A percentile compares a stretch with the other conserved stretches of the same genome.
Evolutionary conservation across 148 eudicot species (phyloP).

Genomic region (Pharnaceum exiguum): DNA sequence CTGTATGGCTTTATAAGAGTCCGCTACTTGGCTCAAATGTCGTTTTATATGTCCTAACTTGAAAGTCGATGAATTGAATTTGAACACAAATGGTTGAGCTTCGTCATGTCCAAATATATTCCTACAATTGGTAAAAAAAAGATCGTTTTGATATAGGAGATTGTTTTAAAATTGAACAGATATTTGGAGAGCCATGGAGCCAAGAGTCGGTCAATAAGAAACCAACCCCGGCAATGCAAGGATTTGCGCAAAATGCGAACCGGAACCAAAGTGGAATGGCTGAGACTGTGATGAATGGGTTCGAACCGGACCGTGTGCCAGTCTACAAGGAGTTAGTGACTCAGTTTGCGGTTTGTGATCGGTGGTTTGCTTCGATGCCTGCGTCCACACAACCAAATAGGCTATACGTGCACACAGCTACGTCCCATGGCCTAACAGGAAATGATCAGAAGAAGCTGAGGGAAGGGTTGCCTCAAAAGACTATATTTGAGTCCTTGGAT

Average conservation of each 20-base stretch:
- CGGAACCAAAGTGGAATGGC: slow-evolving; percentile 33
- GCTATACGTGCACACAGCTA: slow-evolving; percentile 26
- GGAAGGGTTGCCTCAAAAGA: slow-evolving; percentile 27
- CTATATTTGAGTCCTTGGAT: slow-evolving; percentile 27
- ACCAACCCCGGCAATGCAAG: slow-evolving; percentile 41
- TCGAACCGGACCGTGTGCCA: slow-evolving; percentile 47
- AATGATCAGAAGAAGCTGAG: slow-evolving; percentile 18
- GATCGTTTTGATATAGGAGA: too few species aligned
- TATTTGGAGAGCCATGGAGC: slow-evolving; percentile 48
- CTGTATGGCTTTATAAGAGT: too few species aligned
- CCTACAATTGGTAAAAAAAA: too few species aligned
- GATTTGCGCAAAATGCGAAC: slow-evolving; percentile 56
- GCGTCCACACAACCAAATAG: slow-evolving; percentile 31
- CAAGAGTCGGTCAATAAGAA: slow-evolving; percentile 17
- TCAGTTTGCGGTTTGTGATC: slow-evolving; percentile 61
- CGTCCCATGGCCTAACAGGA: slow-evolving; percentile 25
- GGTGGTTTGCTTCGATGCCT: slow-evolving; percentile 30
- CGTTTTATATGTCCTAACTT: too few species aligned
- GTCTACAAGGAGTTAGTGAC: slow-evolving; percentile 51
- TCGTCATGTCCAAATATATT: too few species aligned
- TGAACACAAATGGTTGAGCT: too few species aligned
- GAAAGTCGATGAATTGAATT: too few species aligned
- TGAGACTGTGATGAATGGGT: slow-evolving; percentile 58
- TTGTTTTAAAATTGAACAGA: slow-evolving; percentile 12
- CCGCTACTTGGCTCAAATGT: too few species aligned